Evolutionary conservation across 768 basidiomycete genomes (phyloP), one percentile per base, ranked within the genome.

Genomic region (Bullera alba): DNA sequence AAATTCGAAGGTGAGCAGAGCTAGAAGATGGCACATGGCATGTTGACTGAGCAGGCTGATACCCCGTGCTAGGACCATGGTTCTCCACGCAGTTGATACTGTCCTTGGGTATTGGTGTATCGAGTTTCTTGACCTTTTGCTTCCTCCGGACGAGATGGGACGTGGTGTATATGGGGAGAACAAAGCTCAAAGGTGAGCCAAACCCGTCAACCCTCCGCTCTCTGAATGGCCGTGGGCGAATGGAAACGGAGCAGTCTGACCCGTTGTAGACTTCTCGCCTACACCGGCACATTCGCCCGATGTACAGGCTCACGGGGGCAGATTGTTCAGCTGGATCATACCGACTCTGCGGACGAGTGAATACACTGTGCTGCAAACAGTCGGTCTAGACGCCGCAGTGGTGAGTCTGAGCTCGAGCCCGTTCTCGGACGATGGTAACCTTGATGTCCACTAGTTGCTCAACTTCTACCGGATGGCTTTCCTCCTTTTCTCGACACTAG

Each of bases 401-500:
- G 89, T 90, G 66, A 63, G 87, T 78, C 14, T 37, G 8, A 27
- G 16, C 26, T 38, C n/a, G 2, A 28, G 1, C 8, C 4, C 22
- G 14, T 12, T 4, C 19, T 8, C n/a, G 3, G 23, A 10, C 22
- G 19, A 23, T 56, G 7, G 25, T n/a, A 8, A 2, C 14, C 10
- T 19, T 5, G 16, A 30, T 48, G 8, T 7, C 38, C 19, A 32
- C 14, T 27, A 95, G 89, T 79, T 97, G 1, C 79, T 99, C 36
- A 88, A 84, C 58, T 97, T 99, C 74, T 86, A 89, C 79, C 92
- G 93, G 71, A 95, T 85, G 79, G 83, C 86, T 0, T 97, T 96
- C 73, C 83, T 86, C 64, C 77, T 96, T 23, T 99, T 99, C 74
- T 83, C 86, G 0, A 75, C 85, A 15, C 88, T 87, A 71, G 87